A percentile compares a stretch with the other conserved stretches of the same genome.
phyloP scores from a whole-genome alignment of 2,329 filamentous ascomycete genomes.

The Corniculantispora saksenae region DNA sequence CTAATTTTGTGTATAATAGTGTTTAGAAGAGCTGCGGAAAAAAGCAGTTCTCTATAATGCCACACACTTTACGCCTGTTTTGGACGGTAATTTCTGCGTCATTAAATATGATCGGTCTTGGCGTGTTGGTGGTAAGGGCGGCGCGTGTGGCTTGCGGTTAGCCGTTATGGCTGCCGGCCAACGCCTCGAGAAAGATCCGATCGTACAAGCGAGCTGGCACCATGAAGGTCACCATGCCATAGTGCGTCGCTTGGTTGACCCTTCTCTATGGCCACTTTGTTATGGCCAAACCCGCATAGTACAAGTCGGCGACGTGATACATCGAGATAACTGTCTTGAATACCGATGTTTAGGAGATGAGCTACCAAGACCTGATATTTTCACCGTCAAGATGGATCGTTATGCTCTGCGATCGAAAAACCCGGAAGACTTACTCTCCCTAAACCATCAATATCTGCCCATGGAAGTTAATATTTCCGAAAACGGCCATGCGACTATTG shows the following conservation, averaged over 20 bases:
- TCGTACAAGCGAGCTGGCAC: conserved; percentile 59
- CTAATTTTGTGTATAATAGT: no score
- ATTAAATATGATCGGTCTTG: conserved; percentile 43
- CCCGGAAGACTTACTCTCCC: no score
- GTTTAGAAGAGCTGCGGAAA: conserved; percentile 34
- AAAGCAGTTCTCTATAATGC: conserved; percentile 36
- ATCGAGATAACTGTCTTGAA: no score
- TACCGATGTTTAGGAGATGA: no score
- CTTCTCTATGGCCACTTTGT: conserved; percentile 62
- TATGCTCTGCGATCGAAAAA: no score
- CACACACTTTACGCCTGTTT: conserved; percentile 35
- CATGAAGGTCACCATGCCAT: conserved; percentile 57
- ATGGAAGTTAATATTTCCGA: conserved; percentile 46
- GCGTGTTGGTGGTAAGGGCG: no score
- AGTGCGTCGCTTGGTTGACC: conserved; percentile 64
- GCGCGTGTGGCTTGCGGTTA: no score
- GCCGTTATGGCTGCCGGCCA: conserved; percentile 37
- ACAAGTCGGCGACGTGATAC: conserved; percentile 35
- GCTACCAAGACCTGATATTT: no score
- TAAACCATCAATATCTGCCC: conserved; percentile 50
- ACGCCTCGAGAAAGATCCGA: conserved; percentile 52
- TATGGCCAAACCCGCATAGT: conserved; percentile 48
- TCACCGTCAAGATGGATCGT: no score
- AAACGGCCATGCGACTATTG: conserved; percentile 37
- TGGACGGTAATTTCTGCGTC: conserved; percentile 34